Base-by-base conservation (phyloP, 1,139 yeast genomes). In the Hemisphaericaspora xylofermentans region DNA sequence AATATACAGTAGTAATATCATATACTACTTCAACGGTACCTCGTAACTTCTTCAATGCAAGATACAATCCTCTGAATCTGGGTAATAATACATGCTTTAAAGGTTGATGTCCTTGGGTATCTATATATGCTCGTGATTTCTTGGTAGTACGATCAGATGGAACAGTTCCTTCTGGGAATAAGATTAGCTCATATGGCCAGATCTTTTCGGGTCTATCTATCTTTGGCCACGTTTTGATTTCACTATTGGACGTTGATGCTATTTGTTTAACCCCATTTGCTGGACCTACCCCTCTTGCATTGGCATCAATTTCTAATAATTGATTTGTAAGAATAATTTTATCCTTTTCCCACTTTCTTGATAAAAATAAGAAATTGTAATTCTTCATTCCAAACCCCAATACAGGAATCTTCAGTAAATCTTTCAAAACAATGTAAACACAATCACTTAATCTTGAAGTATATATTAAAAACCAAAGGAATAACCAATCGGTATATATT, bases 131-230 rank as follows among this genome's bases (percentile, higher is more conserved):
- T 13, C 67, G 68, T 2, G 91, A 80, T 44, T 78, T 77, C 6
- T 56, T 65, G 38, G 78, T 73, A 3, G 96, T 88, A 48, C 78
- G 74, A 10, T 69, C 70, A 29, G 94, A 82, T 44, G 87, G 68
- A 40, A 89, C 94, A 0, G 99, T 93, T 2, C 99, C 99, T 61
- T 93, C 99, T 1, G 99, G 98, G 62, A 84, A 93, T 26, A 93
- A 61, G 21, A 91, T 63, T 41, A 93, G 58, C 56, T 68, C 68
- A 50, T 79, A 82, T 49, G 81, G 71, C 68, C 72, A 60, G 40
- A 67, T 44, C 37, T 61, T 47, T 46, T 58, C 50, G 2, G 63
- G 43, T 26, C 64, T 56, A 3, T 48, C 50, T 2, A 75, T 74
- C 27, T 50, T 40, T 2, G 78, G 78, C 74, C 78, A 74, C 35